A percentile compares a stretch with the other conserved stretches of the same genome.
Conservation (phyloP, 495 filamentous ascomycete species). For the Tuber melanosporum region DNA sequence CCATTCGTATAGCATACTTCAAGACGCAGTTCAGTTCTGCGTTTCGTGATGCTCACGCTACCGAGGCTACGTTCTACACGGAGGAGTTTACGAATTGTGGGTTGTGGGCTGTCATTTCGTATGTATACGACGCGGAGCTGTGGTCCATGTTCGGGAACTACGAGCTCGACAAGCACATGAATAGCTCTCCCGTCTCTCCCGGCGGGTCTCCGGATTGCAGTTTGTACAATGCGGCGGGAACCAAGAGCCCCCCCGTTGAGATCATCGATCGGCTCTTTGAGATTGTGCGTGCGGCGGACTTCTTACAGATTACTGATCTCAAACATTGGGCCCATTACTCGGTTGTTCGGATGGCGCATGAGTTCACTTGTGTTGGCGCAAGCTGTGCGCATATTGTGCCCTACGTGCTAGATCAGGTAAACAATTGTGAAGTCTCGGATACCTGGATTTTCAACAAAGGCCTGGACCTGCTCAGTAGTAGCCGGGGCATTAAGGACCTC, state of each 20-base stretch:
- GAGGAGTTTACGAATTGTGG: slow-evolving; percentile 31
- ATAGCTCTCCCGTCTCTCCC: slow-evolving; percentile 6
- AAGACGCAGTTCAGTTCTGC: slow-evolving; percentile 24
- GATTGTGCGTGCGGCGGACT: slow-evolving; percentile 30
- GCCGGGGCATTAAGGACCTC: neutral
- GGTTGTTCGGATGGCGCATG: slow-evolving; percentile 27
- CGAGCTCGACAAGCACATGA: slow-evolving; percentile 12
- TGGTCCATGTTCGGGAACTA: slow-evolving; percentile 13
- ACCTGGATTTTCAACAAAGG: slow-evolving; percentile 29
- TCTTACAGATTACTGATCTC: slow-evolving; percentile 22
- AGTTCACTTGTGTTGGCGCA: slow-evolving; percentile 18
- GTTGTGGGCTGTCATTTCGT: slow-evolving; percentile 19
- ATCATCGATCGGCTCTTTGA: slow-evolving; percentile 27
- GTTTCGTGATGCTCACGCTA: slow-evolving; percentile 26
- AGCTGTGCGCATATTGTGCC: slow-evolving; percentile 29
- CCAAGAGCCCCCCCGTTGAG: slow-evolving; percentile 18
- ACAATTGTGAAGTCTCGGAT: slow-evolving; percentile 25
- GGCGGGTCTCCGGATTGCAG: slow-evolving; percentile 8
- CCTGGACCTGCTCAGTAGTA: neutral
- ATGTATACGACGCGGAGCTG: slow-evolving; percentile 13
- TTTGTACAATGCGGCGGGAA: slow-evolving; percentile 2
- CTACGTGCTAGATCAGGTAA: slow-evolving; percentile 19
- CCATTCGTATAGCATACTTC: slow-evolving; percentile 28
- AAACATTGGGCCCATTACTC: slow-evolving; percentile 33
- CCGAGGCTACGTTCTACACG: slow-evolving; percentile 23